Conservation (phyloP, 2,329 filamentous ascomycete species). For the Penicillium sp. region DNA sequence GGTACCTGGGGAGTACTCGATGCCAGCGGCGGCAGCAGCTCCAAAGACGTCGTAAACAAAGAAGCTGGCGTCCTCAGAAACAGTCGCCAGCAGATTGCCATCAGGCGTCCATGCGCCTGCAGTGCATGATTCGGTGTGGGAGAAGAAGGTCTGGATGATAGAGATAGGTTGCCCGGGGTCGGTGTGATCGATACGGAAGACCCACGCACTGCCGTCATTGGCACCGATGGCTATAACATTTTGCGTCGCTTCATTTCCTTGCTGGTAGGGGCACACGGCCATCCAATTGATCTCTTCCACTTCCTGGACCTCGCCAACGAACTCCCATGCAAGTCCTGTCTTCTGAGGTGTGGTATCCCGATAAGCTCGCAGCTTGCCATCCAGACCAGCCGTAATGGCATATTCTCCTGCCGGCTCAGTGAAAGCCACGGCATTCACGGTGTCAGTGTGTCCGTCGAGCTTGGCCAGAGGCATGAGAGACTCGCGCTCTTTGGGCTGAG, state of each 20-base stretch:
- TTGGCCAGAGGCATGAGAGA: conserved; percentile 59
- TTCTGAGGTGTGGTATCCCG: conserved; percentile 42
- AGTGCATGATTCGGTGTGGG: conserved; percentile 77
- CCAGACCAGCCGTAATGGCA: conserved; percentile 75
- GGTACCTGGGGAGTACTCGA: conserved; percentile 47
- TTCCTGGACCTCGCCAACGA: conserved; percentile 71
- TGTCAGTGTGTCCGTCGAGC: conserved; percentile 85
- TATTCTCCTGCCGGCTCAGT: conserved; percentile 75
- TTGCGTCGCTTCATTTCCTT: conserved; percentile 46
- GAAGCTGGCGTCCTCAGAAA: conserved; percentile 77
- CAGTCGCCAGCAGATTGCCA: conserved; percentile 74
- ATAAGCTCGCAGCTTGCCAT: conserved; percentile 71
- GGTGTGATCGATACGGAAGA: conserved; percentile 71
- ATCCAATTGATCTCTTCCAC: conserved; percentile 96
- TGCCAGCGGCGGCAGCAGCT: conserved; percentile 57
- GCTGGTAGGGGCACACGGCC: conserved; percentile 59
- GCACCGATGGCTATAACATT: conserved; percentile 83
- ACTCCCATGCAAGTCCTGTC: conserved; percentile 51
- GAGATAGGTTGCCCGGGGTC: conserved; percentile 57
- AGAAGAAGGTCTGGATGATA: conserved; percentile 84
- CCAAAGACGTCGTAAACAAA: conserved; percentile 92
- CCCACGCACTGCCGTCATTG: conserved; percentile 86
- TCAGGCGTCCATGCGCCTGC: conserved; percentile 86
- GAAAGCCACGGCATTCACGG: conserved; percentile 76
- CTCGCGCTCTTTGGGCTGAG: conserved; percentile 51